A percentile compares a stretch with the other conserved stretches of the same genome.
Evolutionary conservation across 1,284 basidiomycete genomes (phyloP).

Genomic region (Tylopilus microsporus): DNA sequence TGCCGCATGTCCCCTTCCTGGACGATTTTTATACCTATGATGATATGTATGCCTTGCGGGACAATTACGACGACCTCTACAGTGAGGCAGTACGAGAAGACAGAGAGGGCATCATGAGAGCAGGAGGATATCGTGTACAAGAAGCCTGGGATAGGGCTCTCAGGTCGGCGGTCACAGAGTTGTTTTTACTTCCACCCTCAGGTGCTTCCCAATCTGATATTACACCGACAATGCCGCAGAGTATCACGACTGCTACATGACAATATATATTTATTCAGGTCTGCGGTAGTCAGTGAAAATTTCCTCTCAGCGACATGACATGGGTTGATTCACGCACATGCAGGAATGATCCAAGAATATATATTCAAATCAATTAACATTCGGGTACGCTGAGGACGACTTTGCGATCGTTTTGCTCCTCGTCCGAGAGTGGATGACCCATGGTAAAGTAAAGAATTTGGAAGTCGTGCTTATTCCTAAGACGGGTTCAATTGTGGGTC

Average conservation of each 20-base stretch:
- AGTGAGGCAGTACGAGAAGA: constrained; percentile 75
- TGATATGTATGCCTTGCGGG: constrained; percentile 54
- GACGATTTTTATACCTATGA: constrained; percentile 74
- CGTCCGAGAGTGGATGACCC: constrained; percentile 48
- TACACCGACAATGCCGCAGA: constrained; percentile 5
- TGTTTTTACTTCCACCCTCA: constrained; percentile 52
- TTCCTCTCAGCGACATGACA: background rate
- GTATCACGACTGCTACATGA: constrained; percentile 3
- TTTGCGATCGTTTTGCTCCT: constrained; percentile 46
- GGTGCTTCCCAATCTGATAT: constrained; percentile 22
- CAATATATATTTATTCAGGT: constrained; percentile 2
- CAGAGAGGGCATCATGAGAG: constrained; percentile 74
- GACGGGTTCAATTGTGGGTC: background rate
- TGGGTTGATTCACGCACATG: background rate
- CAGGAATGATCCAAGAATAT: background rate
- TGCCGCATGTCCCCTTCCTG: constrained; percentile 69
- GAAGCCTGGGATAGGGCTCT: constrained; percentile 87
- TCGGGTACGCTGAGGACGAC: constrained; percentile 46
- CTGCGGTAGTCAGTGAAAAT: background rate
- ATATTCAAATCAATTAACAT: constrained; percentile 13
- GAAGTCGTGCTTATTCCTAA: constrained; percentile 48
- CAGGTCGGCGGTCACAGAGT: constrained; percentile 67
- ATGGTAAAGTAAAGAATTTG: constrained; percentile 72
- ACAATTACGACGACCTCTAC: constrained; percentile 63
- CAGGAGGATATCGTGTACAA: constrained; percentile 76